Evolutionary conservation across 1,284 basidiomycete genomes (phyloP), one percentile per base, ranked within the genome.

Genomic region (Phlebopus sp.): DNA sequence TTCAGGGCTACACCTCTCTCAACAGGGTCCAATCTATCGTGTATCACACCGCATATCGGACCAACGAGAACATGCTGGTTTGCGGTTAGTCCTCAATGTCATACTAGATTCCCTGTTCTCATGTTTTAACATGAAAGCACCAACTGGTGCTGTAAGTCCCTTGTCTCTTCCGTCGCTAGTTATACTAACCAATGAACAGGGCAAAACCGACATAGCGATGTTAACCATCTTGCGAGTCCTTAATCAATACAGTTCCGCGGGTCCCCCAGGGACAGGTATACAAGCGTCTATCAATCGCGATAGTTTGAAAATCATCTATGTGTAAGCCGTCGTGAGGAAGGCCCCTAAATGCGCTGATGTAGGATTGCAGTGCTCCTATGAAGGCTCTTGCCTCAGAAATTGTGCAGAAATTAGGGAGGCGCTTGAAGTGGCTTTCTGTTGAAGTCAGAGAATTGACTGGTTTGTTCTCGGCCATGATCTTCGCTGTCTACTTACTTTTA

Each of bases 181-280:
- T 21, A 53, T 59, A 32, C 51, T 52, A 32, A n/a, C 29, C 18
- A 10, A 18, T 23, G 37, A 47, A 39, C 57, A 95, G 89, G 97
- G 97, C 71, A 99, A 99, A 90, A 99, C 97, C 0, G 97, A 99
- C 66, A 91, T 99, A 0, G 97, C 97, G 0, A 92, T 99, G 86
- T 77, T 99, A 60, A 80, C 92, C 1, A 90, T 99, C 50, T 77
- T 99, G 44, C 88, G 94, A 18, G 90, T 95, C 17, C 74, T 99
- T 44, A 76, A 84, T 47, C 91, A 90, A 59, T 81, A 92, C 65
- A 75, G 82, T 44, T 66, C 71, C 5, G 57, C 63, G 0, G 45
- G 60, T 38, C 47, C 58, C 13, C 64, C 59, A 3, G 63, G 64
- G 46, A 57, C 62, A 37, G 63, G 78, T 47, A 54, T 86, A 14